Evolutionary conservation across 495 filamentous ascomycete genomes (phyloP).

Genomic region (Amphirosellinia nigrospora): DNA sequence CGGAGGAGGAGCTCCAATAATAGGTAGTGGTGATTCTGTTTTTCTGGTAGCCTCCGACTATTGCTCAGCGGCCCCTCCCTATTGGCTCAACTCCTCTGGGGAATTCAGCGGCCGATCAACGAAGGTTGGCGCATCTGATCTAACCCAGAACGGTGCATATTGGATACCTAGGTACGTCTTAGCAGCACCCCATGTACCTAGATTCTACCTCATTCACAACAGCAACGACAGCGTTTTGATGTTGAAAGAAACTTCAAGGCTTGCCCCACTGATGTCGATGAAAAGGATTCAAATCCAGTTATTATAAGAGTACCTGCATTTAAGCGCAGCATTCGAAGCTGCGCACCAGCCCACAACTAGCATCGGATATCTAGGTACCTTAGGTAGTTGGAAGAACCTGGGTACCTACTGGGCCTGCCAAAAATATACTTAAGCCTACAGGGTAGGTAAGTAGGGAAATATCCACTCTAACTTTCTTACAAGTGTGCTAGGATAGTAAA

Average conservation of each 20-base stretch:
- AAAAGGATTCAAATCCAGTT: not conserved
- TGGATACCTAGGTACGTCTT: not conserved
- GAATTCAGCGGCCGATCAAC: not conserved
- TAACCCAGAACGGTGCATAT: not conserved
- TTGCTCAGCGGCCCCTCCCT: conserved; percentile 1
- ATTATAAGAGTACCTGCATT: not conserved
- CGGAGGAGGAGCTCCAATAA: conserved; percentile 24
- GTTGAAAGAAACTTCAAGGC: not conserved
- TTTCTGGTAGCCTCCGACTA: conserved; percentile 25
- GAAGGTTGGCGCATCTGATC: not conserved
- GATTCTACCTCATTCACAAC: not conserved
- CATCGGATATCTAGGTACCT: not conserved
- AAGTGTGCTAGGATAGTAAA: not conserved
- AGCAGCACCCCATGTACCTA: too few species aligned
- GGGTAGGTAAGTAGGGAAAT: not conserved
- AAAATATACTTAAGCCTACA: too few species aligned
- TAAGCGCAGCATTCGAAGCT: not conserved
- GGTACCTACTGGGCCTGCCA: too few species aligned
- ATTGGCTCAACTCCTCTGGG: conserved; percentile 25
- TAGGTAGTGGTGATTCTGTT: conserved; percentile 33
- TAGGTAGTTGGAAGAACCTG: too few species aligned
- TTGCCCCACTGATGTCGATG: not conserved
- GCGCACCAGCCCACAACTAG: not conserved
- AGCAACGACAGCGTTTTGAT: not conserved
- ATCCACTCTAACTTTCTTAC: not conserved